phyloP scores from a whole-genome alignment of 2,329 filamentous ascomycete genomes.

The Teratosphaeria nubilosa region DNA sequence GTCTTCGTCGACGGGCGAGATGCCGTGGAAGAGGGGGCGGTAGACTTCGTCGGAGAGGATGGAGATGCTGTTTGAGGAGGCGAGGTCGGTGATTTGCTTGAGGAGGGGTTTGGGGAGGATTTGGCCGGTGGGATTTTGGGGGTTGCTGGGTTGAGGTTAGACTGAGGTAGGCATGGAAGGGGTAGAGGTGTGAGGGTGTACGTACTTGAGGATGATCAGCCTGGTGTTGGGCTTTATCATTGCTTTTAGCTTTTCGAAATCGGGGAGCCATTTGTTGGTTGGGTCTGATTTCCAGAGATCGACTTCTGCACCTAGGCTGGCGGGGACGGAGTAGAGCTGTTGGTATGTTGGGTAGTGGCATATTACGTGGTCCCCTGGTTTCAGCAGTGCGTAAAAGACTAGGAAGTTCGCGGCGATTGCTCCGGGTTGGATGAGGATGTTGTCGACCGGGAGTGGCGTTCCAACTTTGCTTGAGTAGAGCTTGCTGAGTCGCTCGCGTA shows the following conservation, averaged over 20 bases:
- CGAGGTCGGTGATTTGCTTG: constrained; percentile 52
- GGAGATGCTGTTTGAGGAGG: constrained; percentile 51
- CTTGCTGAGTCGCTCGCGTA: constrained; percentile 55
- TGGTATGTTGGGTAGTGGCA: constrained; percentile 84
- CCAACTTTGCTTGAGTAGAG: constrained; percentile 51
- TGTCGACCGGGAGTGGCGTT: constrained; percentile 43
- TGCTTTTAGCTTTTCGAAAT: constrained; percentile 53
- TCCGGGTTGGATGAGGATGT: constrained; percentile 67
- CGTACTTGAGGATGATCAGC: constrained; percentile 53
- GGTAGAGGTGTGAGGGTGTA: neutral
- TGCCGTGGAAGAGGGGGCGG: constrained; percentile 68
- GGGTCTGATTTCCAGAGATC: constrained; percentile 62
- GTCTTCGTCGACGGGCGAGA: constrained; percentile 41
- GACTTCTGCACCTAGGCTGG: constrained; percentile 65
- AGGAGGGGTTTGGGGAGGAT: constrained; percentile 55
- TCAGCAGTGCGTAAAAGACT: constrained; percentile 61
- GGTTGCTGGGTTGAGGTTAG: constrained; percentile 45
- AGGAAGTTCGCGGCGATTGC: constrained; percentile 80
- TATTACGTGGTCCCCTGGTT: constrained; percentile 69
- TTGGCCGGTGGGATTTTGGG: constrained; percentile 73
- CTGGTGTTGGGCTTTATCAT: constrained; percentile 62
- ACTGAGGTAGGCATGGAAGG: neutral
- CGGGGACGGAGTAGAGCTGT: constrained; percentile 68
- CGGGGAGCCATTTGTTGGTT: constrained; percentile 55
- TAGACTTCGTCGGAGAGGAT: constrained; percentile 76